Base-by-base conservation (phyloP, 2,329 filamentous ascomycete genomes). In the Scedosporium apiospermum region DNA sequence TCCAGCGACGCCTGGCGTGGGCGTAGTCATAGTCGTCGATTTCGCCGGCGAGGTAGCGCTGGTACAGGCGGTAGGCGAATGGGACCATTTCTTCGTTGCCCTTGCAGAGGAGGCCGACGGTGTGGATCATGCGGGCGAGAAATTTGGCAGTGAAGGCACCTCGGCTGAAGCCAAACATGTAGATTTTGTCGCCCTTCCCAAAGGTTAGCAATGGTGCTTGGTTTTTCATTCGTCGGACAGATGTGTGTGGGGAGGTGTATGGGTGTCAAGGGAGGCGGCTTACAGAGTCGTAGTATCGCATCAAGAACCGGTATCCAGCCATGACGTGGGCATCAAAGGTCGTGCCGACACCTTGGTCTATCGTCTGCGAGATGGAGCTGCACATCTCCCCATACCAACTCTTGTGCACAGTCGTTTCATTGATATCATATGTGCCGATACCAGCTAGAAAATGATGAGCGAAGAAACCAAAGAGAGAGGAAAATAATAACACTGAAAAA, bases 21-120 rank as follows among this genome's bases (percentile, higher is more conserved):
- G 71, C 61, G 26, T 60, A 51, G 44, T 67, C 68, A 58, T 70
- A 69, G 57, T 76, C 71, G n/a, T 73, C 69, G 18, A 75, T 69
- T 57, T 78, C 72, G 12, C 75, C 75, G 16, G 68, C 69, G 0
- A 78, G 68, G 55, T 77, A 76, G 26, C 73, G 71, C 60, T 78
- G 76, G 61, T 78, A 78, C 6, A 78, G 74, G 3, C 69, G 69
- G 63, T 74, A 82, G 6, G 77, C 80, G 60, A 83, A 83, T 0
- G 74, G 75, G 1, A 82, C 76, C 79, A 82, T 79, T 55, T 82
- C 80, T 64, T 82, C 80, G 63, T 82, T 82, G 7, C 80, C 80
- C 58, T 76, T 76, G 58, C 77, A 80, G 5, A 83, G 73, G 0
- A 83, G 71, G 0, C 78, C 81, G 14, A 82, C 74, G 2, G 73